These are phyloP conservation scores for Protomyces arabidopsidicola DNA, from an alignment of 1,139 yeast species.

Conservation along the genomic window DNA sequence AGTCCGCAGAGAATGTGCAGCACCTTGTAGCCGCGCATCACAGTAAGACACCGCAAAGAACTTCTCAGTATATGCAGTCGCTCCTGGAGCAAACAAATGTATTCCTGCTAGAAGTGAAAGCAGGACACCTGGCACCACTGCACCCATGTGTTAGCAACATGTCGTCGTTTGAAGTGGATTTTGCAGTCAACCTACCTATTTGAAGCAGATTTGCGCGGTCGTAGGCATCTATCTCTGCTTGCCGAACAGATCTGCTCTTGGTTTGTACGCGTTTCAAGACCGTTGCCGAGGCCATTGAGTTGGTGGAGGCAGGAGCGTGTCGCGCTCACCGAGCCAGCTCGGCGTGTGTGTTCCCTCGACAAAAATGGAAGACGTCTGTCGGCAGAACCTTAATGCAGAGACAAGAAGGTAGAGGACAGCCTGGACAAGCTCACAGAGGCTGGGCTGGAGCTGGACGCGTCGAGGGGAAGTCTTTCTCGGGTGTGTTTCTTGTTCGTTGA, in stretches of 20 bases:
- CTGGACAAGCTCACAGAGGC: too few relatives aligned
- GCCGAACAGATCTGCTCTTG: background rate
- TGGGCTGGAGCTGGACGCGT: too few relatives aligned
- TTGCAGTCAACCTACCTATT: background rate
- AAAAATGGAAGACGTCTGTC: too few relatives aligned
- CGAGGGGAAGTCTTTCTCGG: too few relatives aligned
- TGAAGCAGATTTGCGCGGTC: background rate
- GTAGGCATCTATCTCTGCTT: background rate
- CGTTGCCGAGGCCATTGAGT: too few relatives aligned
- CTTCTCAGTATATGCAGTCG: slow-evolving; percentile 1
- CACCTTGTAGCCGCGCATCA: slow-evolving; percentile 1
- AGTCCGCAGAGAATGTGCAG: background rate
- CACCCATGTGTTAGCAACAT: background rate
- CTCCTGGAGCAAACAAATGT: background rate
- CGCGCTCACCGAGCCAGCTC: too few relatives aligned
- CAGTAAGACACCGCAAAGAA: slow-evolving; percentile 17
- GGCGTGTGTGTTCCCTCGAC: too few relatives aligned
- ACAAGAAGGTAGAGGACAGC: too few relatives aligned
- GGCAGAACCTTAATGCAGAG: too few relatives aligned
- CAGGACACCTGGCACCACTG: background rate
- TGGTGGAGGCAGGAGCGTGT: too few relatives aligned
- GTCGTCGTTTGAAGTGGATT: background rate
- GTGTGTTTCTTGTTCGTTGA: too few relatives aligned
- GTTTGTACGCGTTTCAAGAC: background rate
- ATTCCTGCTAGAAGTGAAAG: background rate